These are phyloP conservation scores for Globisporangium megalacanthum DNA, from an alignment of 352 stramenopile species.

Conservation along the genomic window DNA sequence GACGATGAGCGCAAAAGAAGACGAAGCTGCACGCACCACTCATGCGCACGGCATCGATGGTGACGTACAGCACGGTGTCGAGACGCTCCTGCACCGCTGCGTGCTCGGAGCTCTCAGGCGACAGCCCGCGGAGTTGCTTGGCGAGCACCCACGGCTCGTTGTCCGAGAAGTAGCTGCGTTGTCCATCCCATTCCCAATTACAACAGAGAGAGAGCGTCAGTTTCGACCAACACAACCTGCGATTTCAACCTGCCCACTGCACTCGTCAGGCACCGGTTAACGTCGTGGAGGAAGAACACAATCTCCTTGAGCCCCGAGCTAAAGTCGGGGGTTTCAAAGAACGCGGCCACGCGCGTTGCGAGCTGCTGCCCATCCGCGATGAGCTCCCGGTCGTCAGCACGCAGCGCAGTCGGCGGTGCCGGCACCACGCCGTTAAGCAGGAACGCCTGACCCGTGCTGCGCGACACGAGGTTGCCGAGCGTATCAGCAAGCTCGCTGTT, in stretches of 20 bases:
- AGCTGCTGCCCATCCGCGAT: conserved; percentile 51
- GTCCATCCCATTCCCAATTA: no score
- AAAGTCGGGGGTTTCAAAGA: conserved; percentile 77
- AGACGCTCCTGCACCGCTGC: conserved; percentile 35
- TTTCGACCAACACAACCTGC: background rate
- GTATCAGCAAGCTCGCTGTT: conserved; percentile 94
- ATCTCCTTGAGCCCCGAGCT: conserved; percentile 62
- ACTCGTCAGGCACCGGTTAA: conserved; percentile 45
- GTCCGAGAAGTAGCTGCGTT: conserved; percentile 58
- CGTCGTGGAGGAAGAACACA: conserved; percentile 75
- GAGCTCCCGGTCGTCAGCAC: conserved; percentile 40
- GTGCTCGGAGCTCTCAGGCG: conserved; percentile 25
- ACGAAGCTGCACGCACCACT: conserved; percentile 31
- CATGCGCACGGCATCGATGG: conserved; percentile 68
- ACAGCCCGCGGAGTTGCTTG: conserved; percentile 42
- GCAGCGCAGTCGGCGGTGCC: conserved; percentile 27
- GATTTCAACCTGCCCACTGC: background rate
- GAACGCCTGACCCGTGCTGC: conserved; percentile 67
- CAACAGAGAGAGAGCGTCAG: background rate
- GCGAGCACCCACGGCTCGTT: conserved; percentile 75
- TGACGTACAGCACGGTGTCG: conserved; percentile 61
- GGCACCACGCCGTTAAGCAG: conserved; percentile 46
- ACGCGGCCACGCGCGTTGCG: conserved; percentile 27
- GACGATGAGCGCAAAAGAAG: background rate
- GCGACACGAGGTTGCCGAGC: conserved; percentile 86